Conservation (phyloP, 2,329 filamentous ascomycete genomes). For the Alternaria triticimaculans region DNA sequence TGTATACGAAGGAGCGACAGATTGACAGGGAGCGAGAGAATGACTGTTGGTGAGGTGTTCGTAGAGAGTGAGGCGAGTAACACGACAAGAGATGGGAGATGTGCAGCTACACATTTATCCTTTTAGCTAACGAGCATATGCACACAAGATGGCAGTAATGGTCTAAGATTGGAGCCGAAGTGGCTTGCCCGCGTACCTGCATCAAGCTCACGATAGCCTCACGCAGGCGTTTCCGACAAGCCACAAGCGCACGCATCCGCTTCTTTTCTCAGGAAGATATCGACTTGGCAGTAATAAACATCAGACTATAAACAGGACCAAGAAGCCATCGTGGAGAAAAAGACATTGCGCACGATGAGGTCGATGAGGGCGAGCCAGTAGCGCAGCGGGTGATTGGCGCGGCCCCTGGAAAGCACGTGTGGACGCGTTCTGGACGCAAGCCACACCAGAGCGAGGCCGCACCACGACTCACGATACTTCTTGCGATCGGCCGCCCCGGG, state of each 20-base stretch:
- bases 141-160: neutral
- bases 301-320: neutral
- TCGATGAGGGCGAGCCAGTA: fast-evolving
- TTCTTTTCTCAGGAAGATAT: fast-evolving
- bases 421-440: neutral
- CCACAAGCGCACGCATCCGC: neutral
- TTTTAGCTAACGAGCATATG: neutral
- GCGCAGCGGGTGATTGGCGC: neutral
- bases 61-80: neutral
- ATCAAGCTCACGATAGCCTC: neutral
- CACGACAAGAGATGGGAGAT: neutral
- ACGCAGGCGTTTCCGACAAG: neutral
- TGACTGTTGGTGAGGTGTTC: neutral
- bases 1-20: neutral
- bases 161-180: neutral
- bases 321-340: neutral
- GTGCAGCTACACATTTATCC: neutral
- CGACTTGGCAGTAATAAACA: neutral
- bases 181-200: neutral
- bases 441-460: neutral
- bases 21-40: neutral
- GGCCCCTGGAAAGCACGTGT: neutral
- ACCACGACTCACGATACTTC: neutral
- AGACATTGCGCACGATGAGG: neutral
- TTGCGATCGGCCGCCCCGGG: neutral